These are phyloP conservation scores for Echinochloa phyllopogon DNA, from an alignment of 176 grass and related monocot species.

Conservation along the genomic window DNA sequence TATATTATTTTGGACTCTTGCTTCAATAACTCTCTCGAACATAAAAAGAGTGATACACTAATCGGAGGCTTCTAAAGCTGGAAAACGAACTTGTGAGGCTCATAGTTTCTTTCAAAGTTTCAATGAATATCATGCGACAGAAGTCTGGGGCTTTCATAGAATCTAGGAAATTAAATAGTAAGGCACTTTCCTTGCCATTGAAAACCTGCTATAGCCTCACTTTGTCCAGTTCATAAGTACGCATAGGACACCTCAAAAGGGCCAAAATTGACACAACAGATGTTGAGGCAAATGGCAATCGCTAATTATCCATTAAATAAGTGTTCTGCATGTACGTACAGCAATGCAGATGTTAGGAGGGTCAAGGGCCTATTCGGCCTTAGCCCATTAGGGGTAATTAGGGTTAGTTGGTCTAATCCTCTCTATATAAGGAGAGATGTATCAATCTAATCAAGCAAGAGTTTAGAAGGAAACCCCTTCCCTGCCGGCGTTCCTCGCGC, in stretches of 20 bases:
- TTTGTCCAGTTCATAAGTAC: not conserved
- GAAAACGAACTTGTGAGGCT: not conserved
- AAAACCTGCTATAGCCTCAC: not conserved
- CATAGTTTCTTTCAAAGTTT: not conserved
- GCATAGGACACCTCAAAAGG: not conserved
- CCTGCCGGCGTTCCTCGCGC: no score
- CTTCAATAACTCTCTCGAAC: not conserved
- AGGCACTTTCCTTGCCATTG: not conserved
- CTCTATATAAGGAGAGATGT: no score
- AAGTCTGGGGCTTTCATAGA: not conserved
- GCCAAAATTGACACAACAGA: not conserved
- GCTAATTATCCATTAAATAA: not conserved
- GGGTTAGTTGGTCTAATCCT: no score
- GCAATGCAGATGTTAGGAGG: no score
- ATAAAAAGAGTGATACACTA: not conserved
- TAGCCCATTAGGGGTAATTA: no score
- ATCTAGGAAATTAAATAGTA: not conserved
- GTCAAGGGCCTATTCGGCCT: no score
- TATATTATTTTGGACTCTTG: not conserved
- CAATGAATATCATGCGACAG: not conserved
- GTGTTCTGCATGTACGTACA: not conserved
- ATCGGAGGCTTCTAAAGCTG: not conserved
- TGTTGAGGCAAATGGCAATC: not conserved
- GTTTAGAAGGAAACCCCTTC: no score
- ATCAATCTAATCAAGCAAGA: no score